A percentile compares a stretch with the other conserved stretches of the same genome.
Conservation (phyloP, 208 protist genomes). For the Leishmania arabica region DNA sequence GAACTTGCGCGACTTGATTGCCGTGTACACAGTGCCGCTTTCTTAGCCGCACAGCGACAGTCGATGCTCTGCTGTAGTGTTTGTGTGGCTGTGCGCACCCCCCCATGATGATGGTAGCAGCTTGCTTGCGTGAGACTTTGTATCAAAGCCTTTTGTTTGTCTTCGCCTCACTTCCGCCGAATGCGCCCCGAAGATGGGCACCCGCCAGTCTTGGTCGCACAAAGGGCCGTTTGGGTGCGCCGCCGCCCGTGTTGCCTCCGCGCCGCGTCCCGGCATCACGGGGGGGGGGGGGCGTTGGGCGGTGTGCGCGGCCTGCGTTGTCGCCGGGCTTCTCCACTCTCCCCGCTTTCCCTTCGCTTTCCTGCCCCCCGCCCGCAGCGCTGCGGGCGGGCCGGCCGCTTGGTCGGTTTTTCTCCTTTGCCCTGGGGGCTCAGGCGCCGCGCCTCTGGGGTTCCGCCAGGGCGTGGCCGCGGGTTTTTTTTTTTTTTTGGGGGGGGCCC, state of each 20-base stretch:
- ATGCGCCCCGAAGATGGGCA: not conserved
- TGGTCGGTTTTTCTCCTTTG: no score
- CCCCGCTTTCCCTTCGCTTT: not conserved
- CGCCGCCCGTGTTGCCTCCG: not conserved
- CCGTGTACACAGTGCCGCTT: slow-evolving; percentile 21
- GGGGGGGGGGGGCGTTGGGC: not conserved
- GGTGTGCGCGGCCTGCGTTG: not conserved
- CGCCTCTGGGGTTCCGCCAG: not conserved
- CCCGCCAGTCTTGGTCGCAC: not conserved
- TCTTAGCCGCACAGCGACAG: slow-evolving; percentile 1
- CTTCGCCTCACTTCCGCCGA: not conserved
- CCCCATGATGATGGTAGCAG: not conserved
- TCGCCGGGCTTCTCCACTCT: not conserved
- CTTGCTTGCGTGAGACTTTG: not conserved
- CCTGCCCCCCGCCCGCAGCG: no score
- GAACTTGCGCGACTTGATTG: slow-evolving; percentile 27
- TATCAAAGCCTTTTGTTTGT: not conserved
- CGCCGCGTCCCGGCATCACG: not conserved
- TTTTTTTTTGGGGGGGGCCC: no score
- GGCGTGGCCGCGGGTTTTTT: no score
- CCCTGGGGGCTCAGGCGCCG: no score
- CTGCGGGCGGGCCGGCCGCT: no score
- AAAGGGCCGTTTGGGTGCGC: not conserved
- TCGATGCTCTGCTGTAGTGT: not conserved
- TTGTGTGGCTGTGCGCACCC: not conserved